Percentiles rank a stretch among this genome's conserved stretches.
These are phyloP conservation scores for Solanum chilense DNA, from an alignment of 257 asterid genomes.

Conservation along the genomic window DNA sequence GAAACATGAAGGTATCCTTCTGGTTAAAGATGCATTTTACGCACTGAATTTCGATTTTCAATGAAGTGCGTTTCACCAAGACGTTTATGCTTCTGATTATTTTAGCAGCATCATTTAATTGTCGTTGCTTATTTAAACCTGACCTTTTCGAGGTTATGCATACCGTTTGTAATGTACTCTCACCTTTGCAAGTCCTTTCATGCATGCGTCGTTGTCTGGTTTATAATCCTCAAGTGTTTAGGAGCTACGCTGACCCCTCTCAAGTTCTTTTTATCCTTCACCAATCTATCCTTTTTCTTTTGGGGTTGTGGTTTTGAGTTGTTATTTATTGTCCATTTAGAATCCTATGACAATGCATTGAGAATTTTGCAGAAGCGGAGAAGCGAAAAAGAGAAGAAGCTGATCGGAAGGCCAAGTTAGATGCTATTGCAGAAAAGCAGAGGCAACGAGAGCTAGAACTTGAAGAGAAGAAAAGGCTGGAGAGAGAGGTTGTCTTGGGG, in stretches of 20 bases:
- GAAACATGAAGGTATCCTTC: constrained; percentile 58
- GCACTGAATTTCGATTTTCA: background rate
- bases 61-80: background rate
- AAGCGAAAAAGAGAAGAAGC: constrained; percentile 57
- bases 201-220: background rate
- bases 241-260: background rate
- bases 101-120: background rate
- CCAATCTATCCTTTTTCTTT: background rate
- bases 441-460: constrained; percentile 59
- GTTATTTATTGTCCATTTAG: background rate
- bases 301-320: background rate
- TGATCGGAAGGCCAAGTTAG: constrained; percentile 58
- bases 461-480: constrained; percentile 47
- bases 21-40: background rate
- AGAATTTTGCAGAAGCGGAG: constrained; percentile 42
- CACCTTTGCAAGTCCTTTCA: background rate
- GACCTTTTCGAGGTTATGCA: background rate
- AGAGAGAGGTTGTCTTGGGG: constrained; percentile 33
- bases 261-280: background rate
- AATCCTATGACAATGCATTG: background rate
- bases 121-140: background rate
- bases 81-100: background rate
- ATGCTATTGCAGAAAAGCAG: constrained; percentile 67
- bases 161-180: background rate
- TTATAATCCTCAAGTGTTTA: background rate